These are phyloP conservation scores for Beauveria australis DNA, from an alignment of 2,329 filamentous ascomycete genomes.

Conservation along the genomic window DNA sequence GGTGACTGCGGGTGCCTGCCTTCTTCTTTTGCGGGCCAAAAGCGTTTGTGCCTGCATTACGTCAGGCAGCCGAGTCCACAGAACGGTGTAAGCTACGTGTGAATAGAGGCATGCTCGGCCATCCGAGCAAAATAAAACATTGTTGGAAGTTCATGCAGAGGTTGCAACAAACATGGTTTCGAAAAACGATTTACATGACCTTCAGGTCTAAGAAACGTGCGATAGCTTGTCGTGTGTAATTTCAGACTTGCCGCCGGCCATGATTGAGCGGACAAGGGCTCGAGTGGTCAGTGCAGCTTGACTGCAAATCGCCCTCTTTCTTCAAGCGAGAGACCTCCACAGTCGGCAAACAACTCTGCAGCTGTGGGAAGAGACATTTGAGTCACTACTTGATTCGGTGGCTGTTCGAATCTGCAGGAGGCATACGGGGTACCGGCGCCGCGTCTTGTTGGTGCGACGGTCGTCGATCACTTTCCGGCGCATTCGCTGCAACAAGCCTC, in stretches of 20 bases:
- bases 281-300: not conserved
- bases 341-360: not conserved
- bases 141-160: too few species aligned
- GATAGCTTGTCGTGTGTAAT: not conserved
- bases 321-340: not conserved
- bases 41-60: slow-evolving; percentile 1
- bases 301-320: not conserved
- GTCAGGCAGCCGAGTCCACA: not conserved
- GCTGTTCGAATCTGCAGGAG: not conserved
- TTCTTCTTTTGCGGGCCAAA: slow-evolving; percentile 1
- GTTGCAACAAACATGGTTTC: too few species aligned
- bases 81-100: not conserved
- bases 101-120: not conserved
- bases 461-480: not conserved
- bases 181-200: too few species aligned
- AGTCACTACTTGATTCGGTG: not conserved
- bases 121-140: not conserved
- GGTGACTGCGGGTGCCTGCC: not conserved
- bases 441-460: not conserved
- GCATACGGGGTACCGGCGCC: not conserved
- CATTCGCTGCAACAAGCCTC: not conserved
- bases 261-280: not conserved
- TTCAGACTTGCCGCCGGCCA: not conserved
- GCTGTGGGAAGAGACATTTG: not conserved
- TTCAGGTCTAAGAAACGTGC: too few species aligned